These are phyloP conservation scores for Aspergillus biplanus DNA, from an alignment of 495 filamentous ascomycete species.

Conservation along the genomic window DNA sequence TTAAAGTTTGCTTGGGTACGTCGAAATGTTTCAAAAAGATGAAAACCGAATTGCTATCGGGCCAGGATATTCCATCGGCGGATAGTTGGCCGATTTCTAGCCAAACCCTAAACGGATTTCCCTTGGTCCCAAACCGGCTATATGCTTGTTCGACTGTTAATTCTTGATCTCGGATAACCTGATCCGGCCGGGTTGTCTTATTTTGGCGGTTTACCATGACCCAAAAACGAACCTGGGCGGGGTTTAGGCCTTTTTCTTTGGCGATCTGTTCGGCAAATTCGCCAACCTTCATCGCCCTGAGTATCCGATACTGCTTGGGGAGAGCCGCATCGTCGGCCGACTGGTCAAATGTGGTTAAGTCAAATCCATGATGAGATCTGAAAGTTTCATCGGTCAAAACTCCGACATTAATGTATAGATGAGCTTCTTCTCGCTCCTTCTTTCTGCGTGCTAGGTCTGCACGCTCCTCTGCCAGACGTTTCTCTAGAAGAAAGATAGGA, in stretches of 20 bases:
- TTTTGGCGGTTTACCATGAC: constrained; percentile 99
- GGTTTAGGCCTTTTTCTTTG: constrained; percentile 60
- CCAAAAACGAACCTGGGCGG: constrained; percentile 79
- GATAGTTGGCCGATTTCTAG: constrained; percentile 72
- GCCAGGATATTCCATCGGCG: constrained; percentile 72
- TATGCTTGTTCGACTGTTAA: constrained; percentile 84
- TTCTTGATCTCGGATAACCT: constrained; percentile 74
- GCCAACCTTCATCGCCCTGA: constrained; percentile 70
- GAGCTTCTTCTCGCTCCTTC: constrained; percentile 91
- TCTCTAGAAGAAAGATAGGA: constrained; percentile 45
- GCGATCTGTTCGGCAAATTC: constrained; percentile 74
- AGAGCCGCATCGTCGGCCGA: constrained; percentile 61
- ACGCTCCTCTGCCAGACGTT: constrained; percentile 78
- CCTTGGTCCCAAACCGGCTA: constrained; percentile 68
- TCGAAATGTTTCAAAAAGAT: constrained; percentile 95
- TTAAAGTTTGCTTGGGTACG: constrained; percentile 69
- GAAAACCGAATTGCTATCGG: constrained; percentile 68
- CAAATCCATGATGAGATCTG: constrained; percentile 78
- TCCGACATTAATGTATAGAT: constrained; percentile 83
- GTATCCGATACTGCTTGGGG: constrained; percentile 66
- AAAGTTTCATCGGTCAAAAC: constrained; percentile 81
- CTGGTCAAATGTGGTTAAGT: constrained; percentile 76
- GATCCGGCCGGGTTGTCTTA: constrained; percentile 90
- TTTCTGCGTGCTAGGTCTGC: constrained; percentile 69
- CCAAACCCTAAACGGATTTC: constrained; percentile 80